Evolutionary conservation across 768 basidiomycete genomes (phyloP), one percentile per base, ranked within the genome.

Genomic region (Pholiota molesta): DNA sequence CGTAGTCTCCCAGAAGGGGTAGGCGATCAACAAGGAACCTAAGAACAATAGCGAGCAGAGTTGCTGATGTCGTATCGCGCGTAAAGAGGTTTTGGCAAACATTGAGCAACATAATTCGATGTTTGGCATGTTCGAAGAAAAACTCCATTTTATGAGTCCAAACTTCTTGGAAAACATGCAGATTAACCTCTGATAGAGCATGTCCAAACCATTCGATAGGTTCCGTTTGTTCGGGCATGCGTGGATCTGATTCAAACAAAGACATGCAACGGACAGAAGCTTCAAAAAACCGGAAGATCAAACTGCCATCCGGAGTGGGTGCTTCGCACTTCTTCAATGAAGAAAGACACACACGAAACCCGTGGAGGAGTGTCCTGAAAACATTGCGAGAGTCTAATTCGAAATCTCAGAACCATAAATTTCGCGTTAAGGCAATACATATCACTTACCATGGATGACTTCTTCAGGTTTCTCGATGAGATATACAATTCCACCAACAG

Each of bases 111-210:
- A 88, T 78, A 19, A 90, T 86, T 54, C 94, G 90, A 66, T 89
- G 88, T 65, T 88, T 83, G 0, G 89, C 86, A 65, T 85, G 85
- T 66, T 90, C 83, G 72, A 97, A 91, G 79, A 96, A 97, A 72
- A 95, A 90, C 28, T 88, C 89, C 77, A 99, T 91, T 72, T 94
- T 91, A 71, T 87, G 88, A 37, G 92, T 94, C 95, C 96, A 97
- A 33, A 98, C 92, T 76, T 97, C 95, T 73, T 97, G 92, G 73
- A 97, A 96, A 62, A 96, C 91, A 69, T 97, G 93, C 8, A 92
- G 80, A 69, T 97, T 92, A 68, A 96, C 85, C 72, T 95, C 92
- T 39, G 87, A 74, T 47, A 96, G 83, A 44, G 91, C 86, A 23
- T 86, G 83, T 5, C 85, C 87, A 62, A 98, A 86, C 82, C 89